Base-by-base conservation (phyloP, 345 rosid species). In the Citrus unshiu region DNA sequence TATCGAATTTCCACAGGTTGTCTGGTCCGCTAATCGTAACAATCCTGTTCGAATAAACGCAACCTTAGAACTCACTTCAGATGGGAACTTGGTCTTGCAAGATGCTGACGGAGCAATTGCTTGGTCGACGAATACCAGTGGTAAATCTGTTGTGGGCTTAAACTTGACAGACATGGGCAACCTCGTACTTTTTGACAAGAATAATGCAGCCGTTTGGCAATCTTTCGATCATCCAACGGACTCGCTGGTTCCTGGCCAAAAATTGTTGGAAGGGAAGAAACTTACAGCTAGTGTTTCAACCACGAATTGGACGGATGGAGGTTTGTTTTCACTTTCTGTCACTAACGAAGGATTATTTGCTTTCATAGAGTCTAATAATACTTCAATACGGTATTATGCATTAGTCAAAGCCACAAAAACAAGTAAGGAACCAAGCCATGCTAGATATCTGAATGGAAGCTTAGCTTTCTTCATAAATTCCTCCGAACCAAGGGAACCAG, bases 191-290 rank as follows among this genome's bases (percentile, higher is more conserved):
- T 74, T 67, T 40, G 76, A 78, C 76, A 61, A 62, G 29, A 70
- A 82, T 4, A 68, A 78, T 4, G 25, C 37, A 3, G 39, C 63
- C 29, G 74, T 75, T n/a, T 84, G 82, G 82, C 68, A 80, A 30
- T 79, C 83, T 37, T 83, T 83, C 43, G 78, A 72, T 58, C 40
- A 75, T 65, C 80, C 80, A 2, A 79, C 77, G 6, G 70, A 82
- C 40, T 32, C 62, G 24, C 65, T 75, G 73, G 79, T 82, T 79
- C 64, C 76, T 1, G 77, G 74, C 3, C 77, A 79, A 8, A 78
- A 24, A 25, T 74, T 74, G 58, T 13, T 35, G 35, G 16, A 24
- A 27, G 77, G 68, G 54, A 22, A 60, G 51, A 27, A 59, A n/a
- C 39, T 74, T 37, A 39, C 77, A 14, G 68, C 77, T 35, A 59